Conservation (phyloP, 2,329 filamentous ascomycete species). For the Cadophora gregata region DNA sequence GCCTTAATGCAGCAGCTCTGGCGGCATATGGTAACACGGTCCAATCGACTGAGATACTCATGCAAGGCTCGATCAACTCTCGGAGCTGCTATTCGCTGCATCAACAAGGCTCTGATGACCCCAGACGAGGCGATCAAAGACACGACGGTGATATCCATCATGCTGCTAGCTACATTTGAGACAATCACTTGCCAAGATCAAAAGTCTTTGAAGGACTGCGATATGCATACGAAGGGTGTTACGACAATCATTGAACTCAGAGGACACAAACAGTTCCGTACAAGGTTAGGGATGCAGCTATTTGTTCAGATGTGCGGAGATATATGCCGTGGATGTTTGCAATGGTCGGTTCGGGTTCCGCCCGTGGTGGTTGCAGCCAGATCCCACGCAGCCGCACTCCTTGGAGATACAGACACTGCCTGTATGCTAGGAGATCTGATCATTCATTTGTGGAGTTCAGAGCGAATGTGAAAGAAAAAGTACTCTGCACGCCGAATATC, state of each 20-base stretch:
- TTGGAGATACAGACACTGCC: background rate
- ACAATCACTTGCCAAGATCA: conserved; percentile 9
- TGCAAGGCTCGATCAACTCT: conserved; percentile 36
- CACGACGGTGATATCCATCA: conserved; percentile 5
- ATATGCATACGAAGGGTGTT: background rate
- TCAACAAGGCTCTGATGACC: conserved; percentile 4
- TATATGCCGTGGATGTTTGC: background rate
- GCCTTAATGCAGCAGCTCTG: conserved; percentile 58
- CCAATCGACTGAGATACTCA: conserved; percentile 48
- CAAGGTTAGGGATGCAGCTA: background rate
- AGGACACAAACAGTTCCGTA: background rate
- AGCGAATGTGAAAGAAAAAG: background rate
- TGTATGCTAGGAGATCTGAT: background rate
- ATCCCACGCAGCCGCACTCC: background rate
- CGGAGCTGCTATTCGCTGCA: background rate
- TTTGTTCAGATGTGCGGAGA: conserved; percentile 11
- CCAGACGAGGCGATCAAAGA: conserved; percentile 8
- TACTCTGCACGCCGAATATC: background rate
- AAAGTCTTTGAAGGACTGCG: background rate
- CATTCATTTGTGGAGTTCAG: background rate
- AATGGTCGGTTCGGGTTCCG: background rate
- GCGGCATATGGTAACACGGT: conserved; percentile 52
- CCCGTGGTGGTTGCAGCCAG: background rate
- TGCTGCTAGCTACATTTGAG: conserved; percentile 8
- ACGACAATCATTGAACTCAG: background rate